Evolutionary conservation across 2,329 filamentous ascomycete species (phyloP), one percentile per base, ranked within the genome.

Genomic region (Colletotrichum sp.): DNA sequence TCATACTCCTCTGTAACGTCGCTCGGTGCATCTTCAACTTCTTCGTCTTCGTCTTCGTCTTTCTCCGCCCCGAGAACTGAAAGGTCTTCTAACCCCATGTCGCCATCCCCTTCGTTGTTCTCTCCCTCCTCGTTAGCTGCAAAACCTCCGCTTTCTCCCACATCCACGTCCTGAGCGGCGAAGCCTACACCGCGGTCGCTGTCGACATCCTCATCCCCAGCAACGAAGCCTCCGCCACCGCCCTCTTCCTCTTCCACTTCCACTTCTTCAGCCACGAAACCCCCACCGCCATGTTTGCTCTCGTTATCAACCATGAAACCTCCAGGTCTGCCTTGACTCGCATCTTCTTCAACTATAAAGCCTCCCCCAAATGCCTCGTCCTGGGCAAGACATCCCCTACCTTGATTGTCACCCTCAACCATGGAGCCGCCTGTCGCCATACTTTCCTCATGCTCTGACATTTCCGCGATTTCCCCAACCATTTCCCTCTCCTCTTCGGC

Each of bases 1-100:
- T 86, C 83, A 79, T 85, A 86, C 79, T 87, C 87, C 75, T 85
- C 86, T 58, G 84, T 87, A 28, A 83, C 84, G 78, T 87, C 87
- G 68, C 86, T 85, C 61, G 81, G 79, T 8, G 82, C 86, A 34
- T 83, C 82, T 9, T 83, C 82, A 28, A 83, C 75, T 61, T 82
- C 81, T n/a, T 80, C 80, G 8, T 48, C 43, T n/a, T 80, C 80
- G 8, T 48, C 43, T 21, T 85, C 85, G 63, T 85, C 77, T 57
- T 85, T 13, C 26, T 67, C 69, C 15, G 32, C 5, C 24, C 32
- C 10, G 28, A n/a, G 9, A 32, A 21, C 30, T 5, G 58, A 61
- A 21, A 7, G 8, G 24, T 58, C 55, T 9, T 26, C 24, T 5
- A 58, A 16, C 10, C 21, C 55, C 55, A 12, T 24, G 16, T 16